phyloP scores from a whole-genome alignment of 148 eudicot species.

The Persicaria tinctoria region DNA sequence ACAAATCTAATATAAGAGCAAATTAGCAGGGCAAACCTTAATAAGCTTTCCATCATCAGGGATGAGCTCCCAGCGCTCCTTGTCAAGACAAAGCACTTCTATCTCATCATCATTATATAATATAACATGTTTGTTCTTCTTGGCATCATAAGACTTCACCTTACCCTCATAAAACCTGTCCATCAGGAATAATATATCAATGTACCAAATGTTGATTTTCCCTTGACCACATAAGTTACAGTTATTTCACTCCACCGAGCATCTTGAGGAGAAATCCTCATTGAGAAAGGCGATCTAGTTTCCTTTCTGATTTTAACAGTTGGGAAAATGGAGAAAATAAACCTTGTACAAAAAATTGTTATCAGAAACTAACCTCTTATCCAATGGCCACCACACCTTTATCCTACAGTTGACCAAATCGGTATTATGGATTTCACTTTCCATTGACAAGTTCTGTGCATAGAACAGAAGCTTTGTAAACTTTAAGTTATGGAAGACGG shows the following conservation, averaged over 20 bases:
- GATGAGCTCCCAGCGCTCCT: constrained; percentile 80
- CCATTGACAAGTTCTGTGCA: constrained; percentile 61
- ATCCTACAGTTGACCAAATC: constrained; percentile 83
- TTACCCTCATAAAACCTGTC: constrained; percentile 83
- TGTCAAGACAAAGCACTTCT: constrained; percentile 73
- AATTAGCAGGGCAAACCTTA: constrained; percentile 32
- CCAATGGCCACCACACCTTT: constrained; percentile 97
- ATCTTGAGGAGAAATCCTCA: neutral
- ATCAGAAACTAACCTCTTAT: constrained; percentile 57
- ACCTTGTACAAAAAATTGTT: neutral
- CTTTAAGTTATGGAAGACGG: neutral
- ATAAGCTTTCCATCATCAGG: constrained; percentile 31
- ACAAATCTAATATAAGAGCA: neutral
- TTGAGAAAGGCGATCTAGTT: neutral
- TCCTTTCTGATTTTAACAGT: neutral
- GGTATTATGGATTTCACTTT: constrained; percentile 36
- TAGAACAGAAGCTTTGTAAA: constrained; percentile 13
- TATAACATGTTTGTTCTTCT: constrained; percentile 81
- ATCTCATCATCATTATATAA: constrained; percentile 84
- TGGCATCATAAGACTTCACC: constrained; percentile 78
- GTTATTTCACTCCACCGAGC: neutral
- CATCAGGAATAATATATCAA: constrained; percentile 9
- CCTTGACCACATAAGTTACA: neutral
- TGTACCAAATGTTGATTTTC: neutral
- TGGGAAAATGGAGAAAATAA: neutral